Percentiles rank a stretch among this genome's conserved stretches.
phyloP scores from a whole-genome alignment of 257 asterid genomes.

The Pogostemon cablin region DNA sequence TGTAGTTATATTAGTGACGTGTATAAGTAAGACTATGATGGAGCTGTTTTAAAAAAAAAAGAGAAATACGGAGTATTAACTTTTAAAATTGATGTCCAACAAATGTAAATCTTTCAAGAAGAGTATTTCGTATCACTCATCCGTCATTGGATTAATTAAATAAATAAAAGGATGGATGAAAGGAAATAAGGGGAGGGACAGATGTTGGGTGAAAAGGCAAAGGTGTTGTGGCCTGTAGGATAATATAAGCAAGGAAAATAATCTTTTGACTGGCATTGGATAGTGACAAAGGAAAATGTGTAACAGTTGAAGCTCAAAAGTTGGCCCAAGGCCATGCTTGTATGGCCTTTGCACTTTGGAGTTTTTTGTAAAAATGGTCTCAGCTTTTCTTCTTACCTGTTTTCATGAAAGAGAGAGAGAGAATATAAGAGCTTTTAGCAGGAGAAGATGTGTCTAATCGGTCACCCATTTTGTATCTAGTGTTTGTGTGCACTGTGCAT shows the following conservation, averaged over 20 bases:
- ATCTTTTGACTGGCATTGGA: conserved; percentile 76
- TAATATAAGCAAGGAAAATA: conserved; percentile 64
- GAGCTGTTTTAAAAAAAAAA: too few species aligned
- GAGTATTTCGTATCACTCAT: background rate
- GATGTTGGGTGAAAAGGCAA: conserved; percentile 52
- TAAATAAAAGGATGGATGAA: background rate
- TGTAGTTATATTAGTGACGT: background rate
- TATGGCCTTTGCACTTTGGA: conserved; percentile 41
- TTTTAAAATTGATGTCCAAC: background rate
- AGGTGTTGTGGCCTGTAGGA: conserved; percentile 55
- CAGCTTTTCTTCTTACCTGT: conserved; percentile 28
- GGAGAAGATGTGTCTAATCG: background rate
- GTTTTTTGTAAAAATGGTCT: conserved; percentile 35
- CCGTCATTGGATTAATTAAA: too few species aligned
- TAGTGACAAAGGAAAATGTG: conserved; percentile 47
- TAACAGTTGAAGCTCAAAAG: conserved; percentile 61
- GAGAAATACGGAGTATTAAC: too few species aligned
- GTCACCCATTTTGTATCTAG: conserved; percentile 21
- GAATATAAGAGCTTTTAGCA: background rate
- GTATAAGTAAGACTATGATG: too few species aligned
- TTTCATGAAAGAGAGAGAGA: background rate
- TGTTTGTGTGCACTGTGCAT: background rate
- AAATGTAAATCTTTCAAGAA: background rate
- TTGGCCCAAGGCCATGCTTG: conserved; percentile 37
- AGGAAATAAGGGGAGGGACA: conserved; percentile 46